phyloP scores from a whole-genome alignment of 441 rosid genomes.

The Arabidopsis lyrata region DNA sequence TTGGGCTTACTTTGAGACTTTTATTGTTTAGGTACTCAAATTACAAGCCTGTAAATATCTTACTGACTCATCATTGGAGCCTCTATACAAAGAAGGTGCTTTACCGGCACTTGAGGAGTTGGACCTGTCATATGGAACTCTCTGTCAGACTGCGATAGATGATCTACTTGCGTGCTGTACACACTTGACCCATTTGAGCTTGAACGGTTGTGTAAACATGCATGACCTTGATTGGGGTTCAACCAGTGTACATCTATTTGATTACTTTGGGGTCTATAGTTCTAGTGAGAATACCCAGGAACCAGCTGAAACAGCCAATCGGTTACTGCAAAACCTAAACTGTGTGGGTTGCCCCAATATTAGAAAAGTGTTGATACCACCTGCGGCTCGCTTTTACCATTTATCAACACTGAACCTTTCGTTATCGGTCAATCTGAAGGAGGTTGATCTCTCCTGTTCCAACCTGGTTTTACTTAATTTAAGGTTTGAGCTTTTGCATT shows the following conservation, averaged over 20 bases:
- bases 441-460: conserved; percentile 80
- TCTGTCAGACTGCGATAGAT: conserved; percentile 89
- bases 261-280: conserved; percentile 43
- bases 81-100: conserved; percentile 88
- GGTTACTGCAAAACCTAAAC: conserved; percentile 88
- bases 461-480: conserved; percentile 79
- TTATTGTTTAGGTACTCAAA: conserved; percentile 70
- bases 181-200: conserved; percentile 91
- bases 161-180: conserved; percentile 94
- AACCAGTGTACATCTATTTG: conserved; percentile 52
- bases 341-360: conserved; percentile 94
- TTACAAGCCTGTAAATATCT: conserved; percentile 98
- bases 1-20: conserved; percentile 20
- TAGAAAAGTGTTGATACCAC: conserved; percentile 84
- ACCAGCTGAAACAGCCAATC: conserved; percentile 59
- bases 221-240: conserved; percentile 93
- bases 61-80: conserved; percentile 83
- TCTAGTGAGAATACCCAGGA: conserved; percentile 47
- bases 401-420: conserved; percentile 86
- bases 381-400: conserved; percentile 74
- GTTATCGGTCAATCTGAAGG: conserved; percentile 85
- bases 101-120: conserved; percentile 80
- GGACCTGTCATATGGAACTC: conserved; percentile 95
- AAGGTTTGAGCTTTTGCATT: conserved; percentile 55
- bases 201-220: conserved; percentile 93